Evolutionary conservation across 1,284 basidiomycete genomes (phyloP).

Genomic region (Filobasidium uniguttulatum): DNA sequence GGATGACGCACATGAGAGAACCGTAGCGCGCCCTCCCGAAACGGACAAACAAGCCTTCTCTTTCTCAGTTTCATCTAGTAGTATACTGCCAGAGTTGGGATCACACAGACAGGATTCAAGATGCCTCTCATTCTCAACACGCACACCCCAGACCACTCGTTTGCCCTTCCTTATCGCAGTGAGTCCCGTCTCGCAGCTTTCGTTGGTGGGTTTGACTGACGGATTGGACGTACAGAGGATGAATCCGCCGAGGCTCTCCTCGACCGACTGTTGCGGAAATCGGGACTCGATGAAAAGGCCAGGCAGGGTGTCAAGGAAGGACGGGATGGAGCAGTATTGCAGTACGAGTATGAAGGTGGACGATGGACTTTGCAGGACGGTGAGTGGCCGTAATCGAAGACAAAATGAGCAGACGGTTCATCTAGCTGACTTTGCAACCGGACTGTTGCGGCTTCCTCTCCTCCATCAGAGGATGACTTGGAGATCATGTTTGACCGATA

Average conservation of each 20-base stretch:
- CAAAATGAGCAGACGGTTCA: too few species aligned
- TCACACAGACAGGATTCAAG: too few species aligned
- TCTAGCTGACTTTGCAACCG: too few species aligned
- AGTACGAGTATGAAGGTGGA: conserved; percentile 34
- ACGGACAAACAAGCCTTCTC: too few species aligned
- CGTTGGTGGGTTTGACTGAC: not conserved
- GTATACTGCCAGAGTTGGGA: too few species aligned
- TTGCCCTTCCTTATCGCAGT: conserved; percentile 27
- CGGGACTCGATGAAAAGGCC: conserved; percentile 18
- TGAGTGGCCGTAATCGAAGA: too few species aligned
- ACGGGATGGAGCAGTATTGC: conserved; percentile 24
- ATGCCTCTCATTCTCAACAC: conserved; percentile 24
- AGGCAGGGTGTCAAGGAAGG: conserved; percentile 16
- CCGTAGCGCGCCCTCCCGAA: too few species aligned
- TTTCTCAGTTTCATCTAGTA: too few species aligned
- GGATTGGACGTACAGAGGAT: conserved; percentile 21
- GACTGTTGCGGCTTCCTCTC: not conserved
- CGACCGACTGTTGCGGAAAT: conserved; percentile 23
- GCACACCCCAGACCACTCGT: conserved; percentile 31
- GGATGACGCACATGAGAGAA: too few species aligned
- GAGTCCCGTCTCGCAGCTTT: not conserved
- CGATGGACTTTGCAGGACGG: conserved; percentile 36
- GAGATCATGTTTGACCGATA: conserved; percentile 30
- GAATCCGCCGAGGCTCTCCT: conserved; percentile 23
- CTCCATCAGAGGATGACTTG: conserved; percentile 34